A percentile compares a stretch with the other conserved stretches of the same genome.
phyloP scores from a whole-genome alignment of 179 eudicot species.

The Carnegiea gigantea region DNA sequence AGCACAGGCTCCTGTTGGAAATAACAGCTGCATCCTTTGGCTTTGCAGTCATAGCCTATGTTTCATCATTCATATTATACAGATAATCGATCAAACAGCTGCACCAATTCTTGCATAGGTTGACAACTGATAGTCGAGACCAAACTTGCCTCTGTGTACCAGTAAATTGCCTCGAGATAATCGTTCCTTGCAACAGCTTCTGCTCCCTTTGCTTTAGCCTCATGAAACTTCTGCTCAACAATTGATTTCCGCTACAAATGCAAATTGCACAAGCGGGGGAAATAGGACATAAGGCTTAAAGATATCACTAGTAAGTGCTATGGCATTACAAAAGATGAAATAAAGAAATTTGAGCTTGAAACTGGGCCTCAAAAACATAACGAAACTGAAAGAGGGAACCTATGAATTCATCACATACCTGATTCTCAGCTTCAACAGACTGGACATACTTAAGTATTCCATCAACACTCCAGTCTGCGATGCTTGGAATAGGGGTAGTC shows the following conservation, averaged over 20 bases:
- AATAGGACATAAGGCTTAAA: neutral
- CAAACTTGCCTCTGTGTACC: constrained; percentile 21
- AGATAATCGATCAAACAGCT: neutral
- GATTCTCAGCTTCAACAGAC: constrained; percentile 25
- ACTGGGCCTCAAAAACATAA: neutral
- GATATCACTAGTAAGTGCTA: too few relatives aligned
- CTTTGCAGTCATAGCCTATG: constrained; percentile 30
- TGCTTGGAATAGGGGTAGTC: constrained; percentile 30
- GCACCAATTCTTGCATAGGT: neutral
- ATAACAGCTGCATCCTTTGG: constrained; percentile 33
- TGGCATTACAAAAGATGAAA: too few relatives aligned
- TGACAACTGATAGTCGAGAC: neutral
- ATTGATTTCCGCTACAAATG: neutral
- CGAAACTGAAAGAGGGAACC: neutral
- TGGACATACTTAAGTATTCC: constrained; percentile 27
- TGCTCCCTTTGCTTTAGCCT: constrained; percentile 23
- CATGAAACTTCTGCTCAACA: constrained; percentile 12
- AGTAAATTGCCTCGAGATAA: constrained; percentile 16
- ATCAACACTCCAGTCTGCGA: constrained; percentile 35
- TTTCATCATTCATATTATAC: neutral
- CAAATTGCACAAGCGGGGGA: neutral
- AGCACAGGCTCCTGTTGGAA: constrained; percentile 46
- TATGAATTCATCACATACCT: constrained; percentile 21
- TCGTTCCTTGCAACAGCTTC: constrained; percentile 13
- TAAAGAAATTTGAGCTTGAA: too few relatives aligned